phyloP scores from a whole-genome alignment of 2,329 filamentous ascomycete species.

The Drechslerella coelobrocha region DNA sequence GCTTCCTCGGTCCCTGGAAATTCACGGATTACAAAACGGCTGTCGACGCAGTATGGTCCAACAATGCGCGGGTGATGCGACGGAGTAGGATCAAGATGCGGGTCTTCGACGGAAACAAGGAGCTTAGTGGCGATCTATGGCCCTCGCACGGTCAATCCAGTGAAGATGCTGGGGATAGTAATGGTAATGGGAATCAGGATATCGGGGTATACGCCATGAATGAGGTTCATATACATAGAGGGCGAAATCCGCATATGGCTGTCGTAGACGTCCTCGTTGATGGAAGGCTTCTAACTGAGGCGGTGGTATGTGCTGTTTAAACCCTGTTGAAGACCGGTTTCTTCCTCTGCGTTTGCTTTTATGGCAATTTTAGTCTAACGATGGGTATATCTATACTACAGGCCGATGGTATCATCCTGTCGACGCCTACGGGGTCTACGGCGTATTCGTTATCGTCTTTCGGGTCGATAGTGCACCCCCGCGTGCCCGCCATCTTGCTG shows the following conservation, averaged over 20 bases:
- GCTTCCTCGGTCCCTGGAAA: conserved; percentile 96
- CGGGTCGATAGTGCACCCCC: conserved; percentile 90
- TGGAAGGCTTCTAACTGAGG: conserved; percentile 87
- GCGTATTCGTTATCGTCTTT: conserved; percentile 94
- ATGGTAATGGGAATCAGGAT: conserved; percentile 24
- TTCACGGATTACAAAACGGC: conserved; percentile 91
- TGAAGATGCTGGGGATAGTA: not conserved
- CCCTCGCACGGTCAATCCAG: conserved; percentile 29
- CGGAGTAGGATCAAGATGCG: conserved; percentile 84
- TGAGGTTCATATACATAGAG: conserved; percentile 91
- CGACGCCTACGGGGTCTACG: conserved; percentile 91
- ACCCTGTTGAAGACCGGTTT: no score
- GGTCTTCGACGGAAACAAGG: conserved; percentile 67
- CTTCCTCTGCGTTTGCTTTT: not conserved
- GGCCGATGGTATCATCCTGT: conserved; percentile 92
- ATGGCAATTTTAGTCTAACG: not conserved
- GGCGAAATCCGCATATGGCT: conserved; percentile 85
- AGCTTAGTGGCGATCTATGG: conserved; percentile 53
- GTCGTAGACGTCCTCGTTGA: conserved; percentile 92
- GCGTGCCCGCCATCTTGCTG: conserved; percentile 84
- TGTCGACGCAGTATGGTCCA: conserved; percentile 61
- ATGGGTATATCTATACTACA: not conserved
- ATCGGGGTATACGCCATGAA: conserved; percentile 72
- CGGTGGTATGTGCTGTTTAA: conserved; percentile 63
- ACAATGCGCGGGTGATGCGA: conserved; percentile 78